Evolutionary conservation across 2,329 filamentous ascomycete species (phyloP).

Genomic region (Zalaria obscura): DNA sequence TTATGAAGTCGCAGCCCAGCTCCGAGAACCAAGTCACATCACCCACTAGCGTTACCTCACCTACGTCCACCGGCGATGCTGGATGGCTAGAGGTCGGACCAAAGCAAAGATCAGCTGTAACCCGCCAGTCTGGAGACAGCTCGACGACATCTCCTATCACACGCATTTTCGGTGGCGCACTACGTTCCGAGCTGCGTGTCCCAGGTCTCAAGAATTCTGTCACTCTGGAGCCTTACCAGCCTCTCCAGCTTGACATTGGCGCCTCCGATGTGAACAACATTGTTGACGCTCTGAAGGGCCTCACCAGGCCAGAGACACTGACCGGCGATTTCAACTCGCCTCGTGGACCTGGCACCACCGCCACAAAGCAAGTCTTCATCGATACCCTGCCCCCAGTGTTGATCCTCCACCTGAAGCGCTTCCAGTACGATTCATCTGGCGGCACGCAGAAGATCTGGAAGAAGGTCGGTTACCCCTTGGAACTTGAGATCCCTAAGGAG

Average conservation of each 20-base stretch:
- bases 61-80: conserved; percentile 23
- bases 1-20: conserved; percentile 37
- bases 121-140: conserved; percentile 59
- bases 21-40: conserved; percentile 19
- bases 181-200: conserved; percentile 78
- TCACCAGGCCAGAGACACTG: conserved; percentile 73
- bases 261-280: conserved; percentile 79
- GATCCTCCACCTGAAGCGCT: conserved; percentile 90
- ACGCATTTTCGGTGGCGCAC: conserved; percentile 84
- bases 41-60: conserved; percentile 27
- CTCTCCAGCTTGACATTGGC: conserved; percentile 87
- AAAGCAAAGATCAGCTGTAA: conserved; percentile 76
- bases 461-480: conserved; percentile 86
- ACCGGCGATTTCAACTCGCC: conserved; percentile 73
- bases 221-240: conserved; percentile 85
- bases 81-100: conserved; percentile 94
- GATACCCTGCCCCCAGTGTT: conserved; percentile 82
- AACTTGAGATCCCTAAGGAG: conserved; percentile 85
- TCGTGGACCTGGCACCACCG: conserved; percentile 59
- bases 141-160: conserved; percentile 60
- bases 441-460: conserved; percentile 98
- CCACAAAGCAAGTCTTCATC: conserved; percentile 90
- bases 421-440: conserved; percentile 80
- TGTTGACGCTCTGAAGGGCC: conserved; percentile 70
- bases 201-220: conserved; percentile 81